Evolutionary conservation across 768 basidiomycete genomes (phyloP), one percentile per base, ranked within the genome.

Genomic region (Xerocomellus chrysenteron): DNA sequence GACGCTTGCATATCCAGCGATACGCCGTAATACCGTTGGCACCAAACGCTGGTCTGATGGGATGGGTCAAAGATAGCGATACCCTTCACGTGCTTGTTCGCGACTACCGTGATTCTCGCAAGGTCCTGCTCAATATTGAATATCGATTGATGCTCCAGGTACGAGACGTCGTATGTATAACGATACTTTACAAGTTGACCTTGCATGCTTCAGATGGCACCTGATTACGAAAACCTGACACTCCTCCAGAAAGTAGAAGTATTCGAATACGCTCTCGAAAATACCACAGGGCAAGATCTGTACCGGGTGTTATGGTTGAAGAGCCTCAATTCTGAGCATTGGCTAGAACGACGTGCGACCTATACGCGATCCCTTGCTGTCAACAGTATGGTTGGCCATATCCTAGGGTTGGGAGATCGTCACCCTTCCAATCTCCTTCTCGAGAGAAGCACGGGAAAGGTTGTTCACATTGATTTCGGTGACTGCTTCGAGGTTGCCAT

Each of bases 401-500:
- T 99, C 57, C 80, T 98, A 50, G 96, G 96, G 39, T 77, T 99
- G 12, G 96, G 96, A n/a, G 96, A 99, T 74, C 87, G 96, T 14
- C 96, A 99, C 70, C 96, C 96, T 32, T 94, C 92, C 60, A 99
- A 99, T 76, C 68, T 98, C 46, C 80, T 99, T 65, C 81, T 99
- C 26, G 92, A 94, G 69, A 87, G 94, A 58, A 86, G 84, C 58
- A 93, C 90, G 2, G 96, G 96, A 35, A 93, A 95, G 72, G 88
- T 98, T 35, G 92, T 98, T 37, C 97, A 99, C 67, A 97, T 94
- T 60, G 94, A 95, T 70, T 95, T 93, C 62, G 97, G 97, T 49
- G 97, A 99, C 70, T 99, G 97, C 68, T 99, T 98, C 73, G 95
- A 98, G 74, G 88, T 97, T 42, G 94, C 95, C 19, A 96, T 96